Evolutionary conservation across 805 yeast species (phyloP).

Genomic region (Ogataea pignaliae): DNA sequence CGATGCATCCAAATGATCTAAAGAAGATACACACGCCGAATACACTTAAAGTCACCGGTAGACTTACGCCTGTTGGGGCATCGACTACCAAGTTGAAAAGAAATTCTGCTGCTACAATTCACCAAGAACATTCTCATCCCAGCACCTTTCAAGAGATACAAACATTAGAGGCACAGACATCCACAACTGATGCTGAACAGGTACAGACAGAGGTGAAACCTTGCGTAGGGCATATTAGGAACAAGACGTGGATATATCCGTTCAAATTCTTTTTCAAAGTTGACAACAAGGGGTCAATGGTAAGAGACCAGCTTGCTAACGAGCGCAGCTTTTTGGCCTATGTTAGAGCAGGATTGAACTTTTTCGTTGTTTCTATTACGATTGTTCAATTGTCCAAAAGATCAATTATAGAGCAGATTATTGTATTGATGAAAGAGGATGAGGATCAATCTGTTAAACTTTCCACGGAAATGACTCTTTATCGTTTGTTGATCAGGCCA

Average conservation of each 20-base stretch:
- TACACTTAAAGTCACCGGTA: background rate
- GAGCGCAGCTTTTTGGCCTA: slow-evolving; percentile 48
- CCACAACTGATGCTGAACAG: no score
- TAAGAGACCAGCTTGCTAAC: slow-evolving; percentile 46
- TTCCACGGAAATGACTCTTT: slow-evolving; percentile 2
- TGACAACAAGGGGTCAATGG: slow-evolving; percentile 38
- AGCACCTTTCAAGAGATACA: no score
- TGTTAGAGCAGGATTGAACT: slow-evolving; percentile 37
- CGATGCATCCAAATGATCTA: no score
- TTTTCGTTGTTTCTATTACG: slow-evolving; percentile 37
- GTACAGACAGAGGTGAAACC: no score
- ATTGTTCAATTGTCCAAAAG: slow-evolving; percentile 39
- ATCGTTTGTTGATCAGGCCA: slow-evolving; percentile 10
- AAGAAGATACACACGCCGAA: no score
- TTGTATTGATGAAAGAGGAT: background rate
- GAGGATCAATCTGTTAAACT: background rate
- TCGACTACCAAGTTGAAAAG: background rate
- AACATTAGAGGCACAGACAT: no score
- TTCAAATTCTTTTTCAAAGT: slow-evolving; percentile 2
- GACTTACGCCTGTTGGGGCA: background rate
- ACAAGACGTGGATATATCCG: no score
- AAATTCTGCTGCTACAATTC: background rate
- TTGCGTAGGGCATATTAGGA: no score
- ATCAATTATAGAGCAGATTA: slow-evolving; percentile 8
- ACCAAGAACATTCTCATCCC: no score